phyloP scores from a whole-genome alignment of 2,329 filamentous ascomycete genomes.

The Lachnellula suecica region DNA sequence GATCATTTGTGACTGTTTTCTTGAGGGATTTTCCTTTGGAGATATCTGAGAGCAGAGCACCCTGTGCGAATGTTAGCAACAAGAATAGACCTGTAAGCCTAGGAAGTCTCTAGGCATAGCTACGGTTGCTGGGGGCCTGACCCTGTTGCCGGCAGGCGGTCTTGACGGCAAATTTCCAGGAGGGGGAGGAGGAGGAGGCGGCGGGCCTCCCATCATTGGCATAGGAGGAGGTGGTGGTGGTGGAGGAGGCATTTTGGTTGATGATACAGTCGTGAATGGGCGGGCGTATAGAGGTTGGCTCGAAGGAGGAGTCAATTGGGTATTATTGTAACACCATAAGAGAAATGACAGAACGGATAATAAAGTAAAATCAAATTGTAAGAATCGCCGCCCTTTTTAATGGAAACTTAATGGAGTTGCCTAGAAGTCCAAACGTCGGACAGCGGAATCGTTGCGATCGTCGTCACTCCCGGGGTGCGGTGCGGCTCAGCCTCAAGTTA shows the following conservation, averaged over 20 bases:
- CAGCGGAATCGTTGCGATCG: too few relatives aligned
- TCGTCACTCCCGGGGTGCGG: constrained; percentile 6
- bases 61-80: constrained; percentile 50
- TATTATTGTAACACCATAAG: neutral
- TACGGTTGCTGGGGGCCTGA: constrained; percentile 43
- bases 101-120: constrained; percentile 18
- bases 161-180: constrained; percentile 60
- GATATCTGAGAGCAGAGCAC: constrained; percentile 85
- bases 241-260: constrained; percentile 38
- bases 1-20: constrained; percentile 88
- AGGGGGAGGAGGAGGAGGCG: constrained; percentile 64
- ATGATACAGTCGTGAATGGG: neutral
- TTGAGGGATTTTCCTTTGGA: constrained; percentile 76
- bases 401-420: neutral
- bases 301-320: neutral
- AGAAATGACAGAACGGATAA: neutral
- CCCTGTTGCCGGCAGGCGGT: constrained; percentile 61
- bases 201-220: constrained; percentile 48
- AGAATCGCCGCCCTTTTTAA: neutral
- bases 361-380: neutral
- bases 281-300: neutral
- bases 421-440: neutral
- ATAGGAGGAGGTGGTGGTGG: constrained; percentile 71
- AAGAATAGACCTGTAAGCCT: constrained; percentile 22
- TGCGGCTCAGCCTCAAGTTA: neutral